Conservation (phyloP, 192 early-diverging fungal species). For the Coemansia sp. region DNA sequence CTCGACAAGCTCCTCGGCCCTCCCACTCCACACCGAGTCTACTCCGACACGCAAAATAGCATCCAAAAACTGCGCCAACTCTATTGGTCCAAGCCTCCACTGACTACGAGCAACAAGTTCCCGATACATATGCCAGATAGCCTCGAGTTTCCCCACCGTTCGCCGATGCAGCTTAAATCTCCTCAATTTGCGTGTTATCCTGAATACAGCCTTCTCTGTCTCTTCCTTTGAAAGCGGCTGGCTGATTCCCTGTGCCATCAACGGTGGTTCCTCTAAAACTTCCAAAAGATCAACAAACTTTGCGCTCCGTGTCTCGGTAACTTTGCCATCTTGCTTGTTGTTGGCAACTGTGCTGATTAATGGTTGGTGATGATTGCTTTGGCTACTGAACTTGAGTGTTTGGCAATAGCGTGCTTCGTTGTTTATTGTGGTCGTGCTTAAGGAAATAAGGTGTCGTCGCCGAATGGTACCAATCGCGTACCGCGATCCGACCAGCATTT, state of each 20-base stretch:
- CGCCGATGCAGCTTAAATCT: slow-evolving; percentile 24
- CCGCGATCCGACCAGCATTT: not conserved
- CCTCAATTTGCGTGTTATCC: slow-evolving; percentile 33
- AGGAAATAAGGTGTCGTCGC: not conserved
- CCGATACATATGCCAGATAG: slow-evolving; percentile 33
- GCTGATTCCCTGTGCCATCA: slow-evolving; percentile 12
- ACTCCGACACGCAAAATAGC: slow-evolving; percentile 29
- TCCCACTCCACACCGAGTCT: slow-evolving; percentile 20
- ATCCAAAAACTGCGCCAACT: slow-evolving; percentile 30
- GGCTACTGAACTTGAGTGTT: not conserved
- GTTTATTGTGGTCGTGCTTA: slow-evolving; percentile 4
- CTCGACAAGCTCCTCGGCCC: slow-evolving; percentile 22
- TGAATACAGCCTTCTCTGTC: slow-evolving; percentile 14
- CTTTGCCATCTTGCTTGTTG: not conserved
- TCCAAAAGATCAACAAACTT: slow-evolving; percentile 12
- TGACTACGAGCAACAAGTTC: slow-evolving; percentile 3
- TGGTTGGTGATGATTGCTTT: too few species aligned
- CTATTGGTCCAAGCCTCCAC: slow-evolving; percentile 19
- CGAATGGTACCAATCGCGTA: not conserved
- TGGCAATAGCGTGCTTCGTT: not conserved
- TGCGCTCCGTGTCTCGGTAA: slow-evolving; percentile 12
- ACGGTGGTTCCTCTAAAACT: slow-evolving; percentile 15
- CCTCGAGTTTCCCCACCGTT: slow-evolving; percentile 29
- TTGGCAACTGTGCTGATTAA: too few species aligned
- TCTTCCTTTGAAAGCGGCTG: not conserved